These are phyloP conservation scores for Clarireedia paspali DNA, from an alignment of 2,329 filamentous ascomycete genomes.

Conservation along the genomic window DNA sequence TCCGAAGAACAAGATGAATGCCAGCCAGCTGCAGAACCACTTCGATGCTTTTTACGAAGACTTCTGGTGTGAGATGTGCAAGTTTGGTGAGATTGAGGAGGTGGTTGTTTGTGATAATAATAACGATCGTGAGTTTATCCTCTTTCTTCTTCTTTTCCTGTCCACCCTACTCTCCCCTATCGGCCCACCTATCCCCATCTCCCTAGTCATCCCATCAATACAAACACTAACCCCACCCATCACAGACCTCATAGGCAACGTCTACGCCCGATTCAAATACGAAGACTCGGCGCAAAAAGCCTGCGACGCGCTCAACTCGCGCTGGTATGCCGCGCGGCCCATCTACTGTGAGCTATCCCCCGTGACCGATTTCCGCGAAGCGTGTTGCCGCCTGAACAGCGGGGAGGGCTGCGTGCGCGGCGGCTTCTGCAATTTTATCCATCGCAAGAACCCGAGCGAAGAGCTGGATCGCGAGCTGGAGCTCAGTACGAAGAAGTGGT, in stretches of 20 bases:
- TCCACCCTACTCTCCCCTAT: neutral
- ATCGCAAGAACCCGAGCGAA: slow-evolving; percentile 85
- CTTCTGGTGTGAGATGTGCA: slow-evolving; percentile 99
- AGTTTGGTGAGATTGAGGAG: slow-evolving; percentile 96
- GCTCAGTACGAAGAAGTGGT: slow-evolving; percentile 92
- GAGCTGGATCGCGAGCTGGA: slow-evolving; percentile 85
- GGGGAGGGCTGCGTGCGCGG: slow-evolving; percentile 94
- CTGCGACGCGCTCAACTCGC: slow-evolving; percentile 86
- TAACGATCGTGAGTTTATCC: slow-evolving; percentile 55
- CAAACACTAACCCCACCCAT: slow-evolving; percentile 19
- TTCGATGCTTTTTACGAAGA: slow-evolving; percentile 99
- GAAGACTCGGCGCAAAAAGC: slow-evolving; percentile 91
- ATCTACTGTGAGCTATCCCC: slow-evolving; percentile 98
- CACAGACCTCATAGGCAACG: slow-evolving; percentile 89
- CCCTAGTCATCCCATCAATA: neutral
- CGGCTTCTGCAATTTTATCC: slow-evolving; percentile 99
- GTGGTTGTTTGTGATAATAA: slow-evolving; percentile 99
- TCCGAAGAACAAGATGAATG: slow-evolving; percentile 93
- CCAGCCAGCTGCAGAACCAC: slow-evolving; percentile 94
- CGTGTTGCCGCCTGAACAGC: slow-evolving; percentile 88
- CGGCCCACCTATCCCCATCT: neutral
- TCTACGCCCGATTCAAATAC: slow-evolving; percentile 99
- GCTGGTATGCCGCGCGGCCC: slow-evolving; percentile 94
- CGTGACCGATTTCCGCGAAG: slow-evolving; percentile 96
- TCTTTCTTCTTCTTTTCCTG: neutral